Percentiles rank a stretch among this genome's conserved stretches.
Evolutionary conservation across 345 rosid genomes (phyloP).

Genomic region (Populus tremula): DNA sequence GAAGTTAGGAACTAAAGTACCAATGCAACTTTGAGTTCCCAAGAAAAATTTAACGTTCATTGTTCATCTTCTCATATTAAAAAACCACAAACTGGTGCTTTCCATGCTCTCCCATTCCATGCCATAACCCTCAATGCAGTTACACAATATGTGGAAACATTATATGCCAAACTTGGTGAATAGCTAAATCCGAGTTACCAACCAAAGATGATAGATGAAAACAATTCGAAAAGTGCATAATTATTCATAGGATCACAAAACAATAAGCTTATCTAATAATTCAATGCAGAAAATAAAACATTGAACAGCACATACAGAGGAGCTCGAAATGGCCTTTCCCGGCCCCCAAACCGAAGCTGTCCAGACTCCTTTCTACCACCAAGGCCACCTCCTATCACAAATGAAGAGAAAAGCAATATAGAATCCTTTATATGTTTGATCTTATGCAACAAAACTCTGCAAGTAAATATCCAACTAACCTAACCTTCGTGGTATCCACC

Average conservation of each 20-base stretch:
- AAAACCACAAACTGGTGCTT: not conserved
- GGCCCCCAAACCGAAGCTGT: constrained; percentile 94
- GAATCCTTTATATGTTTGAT: not conserved
- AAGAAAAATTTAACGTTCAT: not conserved
- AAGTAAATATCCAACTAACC: constrained; percentile 39
- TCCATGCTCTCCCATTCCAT: not conserved
- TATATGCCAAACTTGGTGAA: not conserved
- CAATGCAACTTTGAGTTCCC: not conserved
- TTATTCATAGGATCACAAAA: not conserved
- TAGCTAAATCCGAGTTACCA: not conserved
- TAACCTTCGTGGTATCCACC: constrained; percentile 99
- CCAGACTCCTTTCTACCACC: constrained; percentile 96
- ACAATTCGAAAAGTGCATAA: not conserved
- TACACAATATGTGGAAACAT: not conserved
- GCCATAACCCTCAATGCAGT: not conserved
- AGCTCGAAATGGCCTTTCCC: constrained; percentile 96
- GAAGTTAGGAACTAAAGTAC: not conserved
- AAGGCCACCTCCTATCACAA: constrained; percentile 79
- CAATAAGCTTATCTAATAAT: not conserved
- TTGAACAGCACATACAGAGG: constrained; percentile 58
- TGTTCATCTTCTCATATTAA: not conserved
- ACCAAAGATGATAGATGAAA: not conserved
- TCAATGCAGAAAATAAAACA: constrained; percentile 1
- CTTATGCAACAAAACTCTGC: not conserved
- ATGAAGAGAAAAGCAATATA: not conserved